These are phyloP conservation scores for Nannizziopsis arthrosporioides DNA, from an alignment of 2,329 filamentous ascomycete genomes.

Conservation along the genomic window DNA sequence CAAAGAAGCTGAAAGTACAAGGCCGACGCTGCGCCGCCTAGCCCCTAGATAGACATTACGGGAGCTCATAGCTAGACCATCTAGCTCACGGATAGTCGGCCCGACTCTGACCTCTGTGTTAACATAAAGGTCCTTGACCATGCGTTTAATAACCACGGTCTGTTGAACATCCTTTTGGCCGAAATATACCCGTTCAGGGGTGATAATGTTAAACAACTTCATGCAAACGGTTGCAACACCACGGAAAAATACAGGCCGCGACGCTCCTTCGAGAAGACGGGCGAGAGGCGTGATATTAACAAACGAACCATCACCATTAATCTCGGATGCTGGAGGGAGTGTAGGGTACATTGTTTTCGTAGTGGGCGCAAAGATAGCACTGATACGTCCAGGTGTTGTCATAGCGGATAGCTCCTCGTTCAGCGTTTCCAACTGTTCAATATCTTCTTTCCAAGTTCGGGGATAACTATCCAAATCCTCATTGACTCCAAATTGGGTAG, in stretches of 20 bases:
- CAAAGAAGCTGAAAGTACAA: conserved; percentile 60
- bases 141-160: conserved; percentile 72
- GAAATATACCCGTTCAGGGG: conserved; percentile 74
- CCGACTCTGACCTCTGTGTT: conserved; percentile 62
- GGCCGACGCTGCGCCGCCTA: conserved; percentile 58
- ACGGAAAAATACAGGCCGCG: conserved; percentile 85
- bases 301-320: conserved; percentile 72
- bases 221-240: conserved; percentile 94
- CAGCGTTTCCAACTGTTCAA: conserved; percentile 53
- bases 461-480: conserved; percentile 88
- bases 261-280: conserved; percentile 69
- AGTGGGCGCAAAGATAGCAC: conserved; percentile 75
- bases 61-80: conserved; percentile 83
- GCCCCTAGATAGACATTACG: conserved; percentile 84
- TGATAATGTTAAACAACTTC: conserved; percentile 78
- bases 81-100: conserved; percentile 60
- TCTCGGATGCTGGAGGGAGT: conserved; percentile 58
- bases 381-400: conserved; percentile 52
- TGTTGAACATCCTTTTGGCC: conserved; percentile 98
- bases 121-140: conserved; percentile 80
- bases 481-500: conserved; percentile 80
- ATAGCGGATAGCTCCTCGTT: conserved; percentile 52
- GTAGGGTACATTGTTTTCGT: conserved; percentile 80
- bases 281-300: conserved; percentile 80
- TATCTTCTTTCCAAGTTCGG: conserved; percentile 72